Evolutionary conservation across 495 filamentous ascomycete species (phyloP).

Genomic region (Xylaria flabelliformis): DNA sequence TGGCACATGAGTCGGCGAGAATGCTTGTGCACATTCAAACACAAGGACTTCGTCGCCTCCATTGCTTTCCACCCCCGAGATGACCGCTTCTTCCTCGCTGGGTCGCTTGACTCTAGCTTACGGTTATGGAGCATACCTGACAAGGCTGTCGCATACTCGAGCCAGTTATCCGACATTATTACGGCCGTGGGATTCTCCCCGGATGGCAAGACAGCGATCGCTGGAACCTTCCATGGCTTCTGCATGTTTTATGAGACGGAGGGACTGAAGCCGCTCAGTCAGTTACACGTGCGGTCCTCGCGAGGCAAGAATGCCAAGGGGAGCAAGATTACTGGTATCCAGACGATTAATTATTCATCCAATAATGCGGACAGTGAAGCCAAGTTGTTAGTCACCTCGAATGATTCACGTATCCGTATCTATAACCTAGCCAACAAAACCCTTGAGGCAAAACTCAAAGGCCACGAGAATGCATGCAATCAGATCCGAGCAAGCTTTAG

Average conservation of each 20-base stretch:
- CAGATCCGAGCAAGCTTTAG: constrained; percentile 92
- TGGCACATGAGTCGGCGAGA: constrained; percentile 90
- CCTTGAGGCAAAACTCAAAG: constrained; percentile 88
- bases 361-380: constrained; percentile 69
- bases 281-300: constrained; percentile 88
- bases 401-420: constrained; percentile 91
- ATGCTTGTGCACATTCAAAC: constrained; percentile 94
- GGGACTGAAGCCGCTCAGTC: constrained; percentile 79
- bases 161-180: constrained; percentile 82
- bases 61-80: constrained; percentile 95
- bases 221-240: constrained; percentile 82
- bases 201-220: constrained; percentile 88
- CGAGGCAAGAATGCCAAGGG: constrained; percentile 93
- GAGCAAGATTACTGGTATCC: constrained; percentile 95
- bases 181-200: constrained; percentile 94
- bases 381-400: constrained; percentile 90
- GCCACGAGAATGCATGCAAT: constrained; percentile 88
- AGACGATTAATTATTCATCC: constrained; percentile 69
- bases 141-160: constrained; percentile 89
- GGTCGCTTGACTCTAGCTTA: constrained; percentile 90
- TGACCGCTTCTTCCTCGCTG: constrained; percentile 95
- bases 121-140: constrained; percentile 97
- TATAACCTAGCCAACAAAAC: constrained; percentile 86
- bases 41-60: constrained; percentile 94
- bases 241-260: constrained; percentile 97